A percentile compares a stretch with the other conserved stretches of the same genome.
These are phyloP conservation scores for Coemansia sp. DNA, from an alignment of 192 early-diverging fungal species.

Conservation along the genomic window DNA sequence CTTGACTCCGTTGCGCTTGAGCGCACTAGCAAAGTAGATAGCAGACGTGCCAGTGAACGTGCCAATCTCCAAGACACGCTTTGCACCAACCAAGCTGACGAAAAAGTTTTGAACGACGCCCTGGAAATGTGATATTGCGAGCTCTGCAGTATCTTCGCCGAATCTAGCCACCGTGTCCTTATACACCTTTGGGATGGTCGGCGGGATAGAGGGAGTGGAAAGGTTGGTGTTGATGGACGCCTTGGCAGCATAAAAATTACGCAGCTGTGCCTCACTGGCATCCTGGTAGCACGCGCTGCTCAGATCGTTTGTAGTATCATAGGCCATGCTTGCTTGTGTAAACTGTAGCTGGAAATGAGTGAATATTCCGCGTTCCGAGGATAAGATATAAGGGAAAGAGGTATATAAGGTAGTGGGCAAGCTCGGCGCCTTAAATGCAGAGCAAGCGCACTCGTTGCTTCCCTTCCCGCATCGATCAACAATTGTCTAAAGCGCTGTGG, in stretches of 20 bases:
- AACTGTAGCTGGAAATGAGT: too few species aligned
- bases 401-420: too few species aligned
- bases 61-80: constrained; percentile 67
- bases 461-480: too few species aligned
- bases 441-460: too few species aligned
- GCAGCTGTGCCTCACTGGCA: constrained; percentile 18
- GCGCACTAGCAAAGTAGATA: constrained; percentile 69
- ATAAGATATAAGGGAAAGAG: neutral
- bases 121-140: constrained; percentile 57
- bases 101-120: constrained; percentile 59
- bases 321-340: neutral
- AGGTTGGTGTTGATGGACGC: constrained; percentile 35
- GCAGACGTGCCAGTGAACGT: constrained; percentile 68
- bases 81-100: constrained; percentile 56
- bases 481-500: too few species aligned
- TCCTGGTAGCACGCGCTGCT: constrained; percentile 14
- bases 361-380: neutral
- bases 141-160: constrained; percentile 15
- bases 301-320: neutral
- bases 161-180: constrained; percentile 8
- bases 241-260: constrained; percentile 26
- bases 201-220: constrained; percentile 19
- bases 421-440: too few species aligned
- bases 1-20: constrained; percentile 50
- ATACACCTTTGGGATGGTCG: constrained; percentile 17